phyloP scores from a whole-genome alignment of 768 basidiomycete species.

The Amylocystis lapponica region DNA sequence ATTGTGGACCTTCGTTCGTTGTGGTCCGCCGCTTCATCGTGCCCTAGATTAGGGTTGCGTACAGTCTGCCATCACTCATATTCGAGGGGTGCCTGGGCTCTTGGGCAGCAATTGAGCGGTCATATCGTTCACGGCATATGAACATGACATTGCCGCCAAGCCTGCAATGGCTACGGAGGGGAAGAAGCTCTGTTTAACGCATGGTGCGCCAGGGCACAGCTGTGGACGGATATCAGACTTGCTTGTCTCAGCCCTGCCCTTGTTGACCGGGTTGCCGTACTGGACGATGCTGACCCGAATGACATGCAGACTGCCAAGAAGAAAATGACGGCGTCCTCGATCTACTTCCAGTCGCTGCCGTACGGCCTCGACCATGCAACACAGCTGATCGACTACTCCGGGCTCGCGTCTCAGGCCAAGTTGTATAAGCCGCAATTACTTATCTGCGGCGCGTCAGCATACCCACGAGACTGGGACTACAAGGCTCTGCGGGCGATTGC shows the following conservation, averaged over 20 bases:
- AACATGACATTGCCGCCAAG: no score
- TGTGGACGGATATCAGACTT: not conserved
- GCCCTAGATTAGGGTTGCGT: no score
- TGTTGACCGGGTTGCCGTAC: not conserved
- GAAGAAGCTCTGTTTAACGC: no score
- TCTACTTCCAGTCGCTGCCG: conserved; percentile 99
- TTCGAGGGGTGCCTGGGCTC: no score
- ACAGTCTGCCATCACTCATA: no score
- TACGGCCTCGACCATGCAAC: conserved; percentile 80
- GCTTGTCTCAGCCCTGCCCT: not conserved
- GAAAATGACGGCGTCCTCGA: conserved; percentile 99
- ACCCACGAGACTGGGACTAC: conserved; percentile 99
- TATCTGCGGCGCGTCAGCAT: conserved; percentile 98
- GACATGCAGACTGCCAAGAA: conserved; percentile 88
- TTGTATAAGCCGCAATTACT: conserved; percentile 94
- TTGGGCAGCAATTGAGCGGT: no score
- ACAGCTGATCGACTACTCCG: conserved; percentile 85
- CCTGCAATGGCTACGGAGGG: no score
- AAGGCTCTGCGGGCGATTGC: conserved; percentile 72
- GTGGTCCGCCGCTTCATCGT: no score
- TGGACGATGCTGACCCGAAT: no score
- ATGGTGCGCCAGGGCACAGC: no score
- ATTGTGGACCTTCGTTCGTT: no score
- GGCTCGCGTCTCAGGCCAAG: conserved; percentile 77
- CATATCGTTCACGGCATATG: no score